These are phyloP conservation scores for Colletotrichum ledebouriae DNA, from an alignment of 2,329 filamentous ascomycete species.

Conservation along the genomic window DNA sequence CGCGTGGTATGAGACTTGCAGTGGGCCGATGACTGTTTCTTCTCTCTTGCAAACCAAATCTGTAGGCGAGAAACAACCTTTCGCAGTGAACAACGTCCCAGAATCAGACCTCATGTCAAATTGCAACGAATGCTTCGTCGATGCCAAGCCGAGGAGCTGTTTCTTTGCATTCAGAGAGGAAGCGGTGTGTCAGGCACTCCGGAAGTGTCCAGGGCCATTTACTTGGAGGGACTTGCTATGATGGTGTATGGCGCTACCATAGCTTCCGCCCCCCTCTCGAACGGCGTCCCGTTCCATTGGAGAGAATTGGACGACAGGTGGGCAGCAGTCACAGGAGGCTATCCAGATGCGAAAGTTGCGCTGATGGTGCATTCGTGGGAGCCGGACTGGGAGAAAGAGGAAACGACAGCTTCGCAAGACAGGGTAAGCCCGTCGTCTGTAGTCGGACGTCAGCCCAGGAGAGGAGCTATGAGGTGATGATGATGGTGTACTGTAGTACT, in stretches of 20 bases:
- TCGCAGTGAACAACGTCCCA: not conserved
- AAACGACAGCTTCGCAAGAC: constrained; percentile 11
- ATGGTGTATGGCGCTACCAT: constrained; percentile 33
- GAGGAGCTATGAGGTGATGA: constrained; percentile 38
- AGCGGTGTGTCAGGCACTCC: constrained; percentile 18
- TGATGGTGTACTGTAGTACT: constrained; percentile 18
- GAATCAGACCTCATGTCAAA: constrained; percentile 2
- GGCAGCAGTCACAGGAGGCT: constrained; percentile 18
- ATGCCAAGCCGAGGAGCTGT: not conserved
- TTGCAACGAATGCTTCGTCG: not conserved
- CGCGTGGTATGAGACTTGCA: constrained; percentile 31
- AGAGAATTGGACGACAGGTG: constrained; percentile 33
- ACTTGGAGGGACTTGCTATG: constrained; percentile 12
- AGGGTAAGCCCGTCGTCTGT: constrained; percentile 17
- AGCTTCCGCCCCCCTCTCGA: constrained; percentile 31
- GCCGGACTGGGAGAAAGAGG: constrained; percentile 26
- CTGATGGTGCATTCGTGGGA: constrained; percentile 1
- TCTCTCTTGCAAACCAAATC: constrained; percentile 19
- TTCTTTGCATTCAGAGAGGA: not conserved
- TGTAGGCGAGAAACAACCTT: not conserved
- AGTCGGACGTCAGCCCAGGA: constrained; percentile 20
- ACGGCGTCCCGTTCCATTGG: constrained; percentile 35
- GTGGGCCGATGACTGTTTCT: constrained; percentile 22
- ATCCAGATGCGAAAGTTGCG: constrained; percentile 26
- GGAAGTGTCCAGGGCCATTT: not conserved